Evolutionary conservation across 2,329 filamentous ascomycete species (phyloP), one percentile per base, ranked within the genome.

Genomic region (Stylonectria norvegica): DNA sequence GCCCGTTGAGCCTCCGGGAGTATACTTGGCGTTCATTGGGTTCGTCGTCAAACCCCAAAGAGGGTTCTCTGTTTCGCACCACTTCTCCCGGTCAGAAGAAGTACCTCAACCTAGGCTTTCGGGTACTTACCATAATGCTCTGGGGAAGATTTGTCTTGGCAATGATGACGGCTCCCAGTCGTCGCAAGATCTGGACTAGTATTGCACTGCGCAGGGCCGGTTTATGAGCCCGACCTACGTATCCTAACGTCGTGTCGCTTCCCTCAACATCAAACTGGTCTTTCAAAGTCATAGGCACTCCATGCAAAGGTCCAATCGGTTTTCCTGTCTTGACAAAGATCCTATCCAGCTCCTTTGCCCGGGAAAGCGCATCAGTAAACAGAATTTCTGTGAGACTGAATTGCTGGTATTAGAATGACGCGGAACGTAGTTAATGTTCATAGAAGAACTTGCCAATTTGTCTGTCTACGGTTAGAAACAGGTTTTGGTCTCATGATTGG

Each of bases 211-310:
- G 63, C 0, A 45, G 41, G 2, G 75, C 75, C 1, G 75, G 75
- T 2, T 66, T 56, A 38, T 73, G 73, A 0, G 73, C 67, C 33
- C 66, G 64, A 7, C 65, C 67, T 2, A 78, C 72, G 48, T 82
- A 82, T 5, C 79, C 79, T 4, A 83, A 60, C 0, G 79, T 81
- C 0, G 72, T 72, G 38, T 82, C 76, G 4, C 71, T 57, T 2
- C 75, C 78, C 42, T 72, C 72, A 29, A 84, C 64, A 17, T 81
- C 73, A 58, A 83, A 83, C 11, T 78, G 76, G 36, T 83, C 80
- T 55, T 83, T 83, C 0, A 59, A 6, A 1, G 53, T 58, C 3
- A 59, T 28, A 0, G 53, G 53, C 1, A 59, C 16, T 1, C 56
- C 56, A 0, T 55, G 55, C 0, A 59, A 34, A 0, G 56, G 53